Conservation (phyloP, 225 moss, liverwort and hornwort species). For the Sphagnum contortum region DNA sequence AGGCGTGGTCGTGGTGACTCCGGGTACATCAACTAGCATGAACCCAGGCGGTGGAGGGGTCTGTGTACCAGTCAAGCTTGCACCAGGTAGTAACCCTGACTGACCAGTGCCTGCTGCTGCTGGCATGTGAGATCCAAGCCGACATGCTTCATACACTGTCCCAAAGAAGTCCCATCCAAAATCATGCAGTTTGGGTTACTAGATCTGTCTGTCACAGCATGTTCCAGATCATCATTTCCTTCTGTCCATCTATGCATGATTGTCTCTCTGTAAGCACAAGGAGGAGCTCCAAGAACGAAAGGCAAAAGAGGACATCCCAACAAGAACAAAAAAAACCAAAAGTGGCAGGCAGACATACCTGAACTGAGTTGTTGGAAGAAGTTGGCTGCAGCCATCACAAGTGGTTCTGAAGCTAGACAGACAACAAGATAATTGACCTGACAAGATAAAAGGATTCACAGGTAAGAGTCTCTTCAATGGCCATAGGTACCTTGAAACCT, state of each 20-base stretch:
- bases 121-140: constrained; percentile 79
- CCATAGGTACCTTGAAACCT: no score
- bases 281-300: no score
- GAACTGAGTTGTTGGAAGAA: constrained; percentile 95
- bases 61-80: constrained; percentile 17
- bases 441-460: constrained; percentile 3
- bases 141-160: constrained; percentile 94
- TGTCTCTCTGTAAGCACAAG: no score
- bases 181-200: no score
- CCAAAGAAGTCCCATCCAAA: not conserved
- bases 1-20: constrained; percentile 23
- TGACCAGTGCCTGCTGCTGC: constrained; percentile 36
- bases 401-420: constrained; percentile 80
- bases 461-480: not conserved
- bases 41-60: constrained; percentile 59
- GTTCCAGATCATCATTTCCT: no score
- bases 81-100: constrained; percentile 34
- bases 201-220: no score
- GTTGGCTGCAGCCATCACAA: constrained; percentile 68
- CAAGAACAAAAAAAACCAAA: no score
- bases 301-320: no score
- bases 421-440: constrained; percentile 90
- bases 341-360: constrained; percentile 29
- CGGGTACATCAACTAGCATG: constrained; percentile 62
- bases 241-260: no score